Conservation (phyloP, 202 grass and related monocot genomes). For the Miscanthus sacchariflorus region DNA sequence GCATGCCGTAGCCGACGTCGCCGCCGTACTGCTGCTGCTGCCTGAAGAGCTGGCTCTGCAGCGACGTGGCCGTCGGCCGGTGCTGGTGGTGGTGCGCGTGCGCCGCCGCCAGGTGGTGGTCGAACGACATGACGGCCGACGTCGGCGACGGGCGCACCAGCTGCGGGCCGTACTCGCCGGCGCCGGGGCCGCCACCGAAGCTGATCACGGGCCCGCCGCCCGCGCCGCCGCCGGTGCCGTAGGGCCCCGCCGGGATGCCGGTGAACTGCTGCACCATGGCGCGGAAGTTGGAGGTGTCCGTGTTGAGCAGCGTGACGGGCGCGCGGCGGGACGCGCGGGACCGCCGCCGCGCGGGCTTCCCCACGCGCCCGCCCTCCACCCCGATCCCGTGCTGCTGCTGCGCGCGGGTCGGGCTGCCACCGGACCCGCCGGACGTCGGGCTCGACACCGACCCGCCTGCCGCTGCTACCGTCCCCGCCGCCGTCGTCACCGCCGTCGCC, state of each 20-base stretch:
- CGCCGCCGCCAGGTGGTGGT: slow-evolving; percentile 44
- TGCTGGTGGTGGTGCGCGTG: slow-evolving; percentile 50
- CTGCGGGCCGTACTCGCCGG: slow-evolving; percentile 33
- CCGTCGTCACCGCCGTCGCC: not conserved
- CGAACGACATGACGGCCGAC: slow-evolving; percentile 62
- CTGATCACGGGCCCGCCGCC: slow-evolving; percentile 45
- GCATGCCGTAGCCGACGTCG: slow-evolving; percentile 16
- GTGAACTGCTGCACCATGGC: slow-evolving; percentile 99
- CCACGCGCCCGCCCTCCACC: slow-evolving; percentile 59
- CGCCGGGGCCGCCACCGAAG: slow-evolving; percentile 28
- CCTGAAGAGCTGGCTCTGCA: slow-evolving; percentile 63
- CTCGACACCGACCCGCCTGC: slow-evolving; percentile 43
- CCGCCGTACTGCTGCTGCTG: slow-evolving; percentile 40
- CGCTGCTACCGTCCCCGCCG: not conserved
- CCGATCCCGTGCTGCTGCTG: not conserved
- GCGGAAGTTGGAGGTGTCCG: slow-evolving; percentile 92
- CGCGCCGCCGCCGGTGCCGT: slow-evolving; percentile 17
- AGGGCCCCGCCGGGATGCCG: slow-evolving; percentile 70
- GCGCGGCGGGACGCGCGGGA: slow-evolving; percentile 76
- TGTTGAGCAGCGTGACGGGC: slow-evolving; percentile 90
- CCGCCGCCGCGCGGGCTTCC: slow-evolving; percentile 67
- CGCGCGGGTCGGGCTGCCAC: slow-evolving; percentile 30
- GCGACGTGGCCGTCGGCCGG: slow-evolving; percentile 9
- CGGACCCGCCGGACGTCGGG: slow-evolving; percentile 52
- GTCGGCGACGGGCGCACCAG: slow-evolving; percentile 55